Evolutionary conservation across 2,329 filamentous ascomycete genomes (phyloP).

Genomic region (Hypoxylon sp.): DNA sequence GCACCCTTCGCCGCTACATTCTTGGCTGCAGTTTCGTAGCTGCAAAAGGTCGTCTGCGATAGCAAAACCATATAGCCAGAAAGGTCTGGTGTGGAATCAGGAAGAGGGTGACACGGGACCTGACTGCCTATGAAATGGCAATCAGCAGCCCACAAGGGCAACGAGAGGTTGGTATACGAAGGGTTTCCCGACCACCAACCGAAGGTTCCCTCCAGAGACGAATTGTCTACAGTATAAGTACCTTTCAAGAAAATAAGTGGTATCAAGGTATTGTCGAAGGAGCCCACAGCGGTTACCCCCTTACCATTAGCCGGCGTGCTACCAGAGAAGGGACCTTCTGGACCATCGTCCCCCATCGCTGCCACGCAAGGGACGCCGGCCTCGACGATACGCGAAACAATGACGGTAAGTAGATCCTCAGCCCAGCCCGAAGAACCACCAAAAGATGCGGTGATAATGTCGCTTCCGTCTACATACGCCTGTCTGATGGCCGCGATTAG

Average conservation of each 20-base stretch:
- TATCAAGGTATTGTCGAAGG: slow-evolving; percentile 35
- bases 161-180: slow-evolving; percentile 28
- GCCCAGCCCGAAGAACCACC: slow-evolving; percentile 52
- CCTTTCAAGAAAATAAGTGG: slow-evolving; percentile 29
- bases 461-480: slow-evolving; percentile 53
- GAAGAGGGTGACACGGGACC: slow-evolving; percentile 47
- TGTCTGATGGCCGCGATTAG: slow-evolving; percentile 52
- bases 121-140: slow-evolving; percentile 50
- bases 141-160: slow-evolving; percentile 53
- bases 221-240: slow-evolving; percentile 6
- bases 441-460: slow-evolving; percentile 54
- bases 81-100: slow-evolving; percentile 59
- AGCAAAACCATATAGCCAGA: slow-evolving; percentile 59
- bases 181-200: slow-evolving; percentile 39
- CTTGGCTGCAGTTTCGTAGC: slow-evolving; percentile 55
- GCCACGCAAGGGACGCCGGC: slow-evolving; percentile 59
- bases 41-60: slow-evolving; percentile 55
- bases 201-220: slow-evolving; percentile 19
- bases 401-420: slow-evolving; percentile 55
- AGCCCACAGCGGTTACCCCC: slow-evolving; percentile 34
- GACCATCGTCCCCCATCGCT: slow-evolving; percentile 60
- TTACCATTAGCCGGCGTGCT: slow-evolving; percentile 35
- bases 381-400: slow-evolving; percentile 59
- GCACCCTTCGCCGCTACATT: slow-evolving; percentile 61
- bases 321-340: slow-evolving; percentile 37